Evolutionary conservation across 331 rosid species (phyloP), one percentile per base, ranked within the genome.

Genomic region (Quercus phellos): DNA sequence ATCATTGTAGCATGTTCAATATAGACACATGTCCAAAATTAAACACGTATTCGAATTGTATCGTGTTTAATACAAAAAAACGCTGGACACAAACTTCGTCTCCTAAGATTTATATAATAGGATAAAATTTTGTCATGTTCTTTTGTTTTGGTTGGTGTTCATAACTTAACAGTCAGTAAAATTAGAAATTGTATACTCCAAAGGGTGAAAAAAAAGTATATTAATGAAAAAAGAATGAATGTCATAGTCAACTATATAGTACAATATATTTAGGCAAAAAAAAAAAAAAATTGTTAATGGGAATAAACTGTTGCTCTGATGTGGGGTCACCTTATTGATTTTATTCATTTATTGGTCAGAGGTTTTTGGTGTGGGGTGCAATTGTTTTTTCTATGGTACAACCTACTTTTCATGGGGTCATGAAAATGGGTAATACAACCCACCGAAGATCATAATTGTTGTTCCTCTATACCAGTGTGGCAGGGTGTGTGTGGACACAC

Each of bases 381-480:
- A 68, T 30, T 16, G n/a, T 1, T 58, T 3, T 24, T 11, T 74
- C 56, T 75, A 50, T 27, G 82, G 74, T 66, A 72, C 59, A 77
- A 81, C 89, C 77, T 72, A 78, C 84, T 72, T 86, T 84, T 79
- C 75, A 83, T 56, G 73, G 76, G 88, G 84, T 59, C 30, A 24
- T 71, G 83, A 74, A 12, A 82, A 81, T 79, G n/a, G 83, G 79
- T 63, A 72, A 67, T 1, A 38, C 75, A 78, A 84, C 93, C 93
- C 90, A 89, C 89, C 89, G 75, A 68, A 11, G 67, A 67, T 80
- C 60, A 89, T 92, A 77, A 87, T 79, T 79, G 85, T 56, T 76
- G 85, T 84, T 82, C 72, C 85, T 64, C 13, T 66, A 78, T 67
- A 60, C 85, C 78, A 72, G 79, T 82, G 42, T 5, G 38, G 83